Evolutionary conservation across 2,329 filamentous ascomycete genomes (phyloP), one percentile per base, ranked within the genome.

Genomic region (Arthrinium phaeospermum): DNA sequence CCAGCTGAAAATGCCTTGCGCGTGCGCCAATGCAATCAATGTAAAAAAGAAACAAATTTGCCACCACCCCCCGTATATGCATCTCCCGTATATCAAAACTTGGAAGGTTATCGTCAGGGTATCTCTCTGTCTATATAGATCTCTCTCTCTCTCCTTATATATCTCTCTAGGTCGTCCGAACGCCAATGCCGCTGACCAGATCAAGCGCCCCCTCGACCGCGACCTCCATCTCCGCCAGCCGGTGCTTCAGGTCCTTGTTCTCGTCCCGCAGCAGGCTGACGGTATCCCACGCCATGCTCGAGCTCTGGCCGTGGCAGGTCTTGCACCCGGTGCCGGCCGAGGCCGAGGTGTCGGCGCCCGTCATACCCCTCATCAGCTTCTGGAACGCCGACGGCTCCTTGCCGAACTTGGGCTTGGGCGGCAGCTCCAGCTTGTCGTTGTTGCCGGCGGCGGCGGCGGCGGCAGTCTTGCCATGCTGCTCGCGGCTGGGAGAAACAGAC

Each of bases 271-370:
- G 80, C 67, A 91, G 74, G 70, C 86, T 85, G n/a, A 91, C 90
- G 4, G 90, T 91, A 77, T 92, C 87, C 90, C 90, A 92, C 5
- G 90, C 90, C 49, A 90, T 84, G 74, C 88, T 89, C 16, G 87
- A 84, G 70, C 89, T 87, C 76, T 87, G 86, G 16, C 90, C 90
- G 70, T 85, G 80, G 79, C 91, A 92, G 76, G 91, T 91, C 46
- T 80, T 76, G 76, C 90, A 91, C 79, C 79, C 74, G 79, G 79
- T 74, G 71, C 13, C 73, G 71, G 34, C 30, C 30, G 30, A 14
- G 4, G 24, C 74, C 73, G 10, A 76, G 76, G 79, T 78, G 68
- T 78, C 76, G 68, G 47, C 79, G 76, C 83, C 82, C 1, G 87
- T 79, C 13, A 86, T 83, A 41, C 83, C 83, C 77, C 84, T 84